Base-by-base conservation (phyloP, 805 yeast genomes). In the Starmera pachycereana region DNA sequence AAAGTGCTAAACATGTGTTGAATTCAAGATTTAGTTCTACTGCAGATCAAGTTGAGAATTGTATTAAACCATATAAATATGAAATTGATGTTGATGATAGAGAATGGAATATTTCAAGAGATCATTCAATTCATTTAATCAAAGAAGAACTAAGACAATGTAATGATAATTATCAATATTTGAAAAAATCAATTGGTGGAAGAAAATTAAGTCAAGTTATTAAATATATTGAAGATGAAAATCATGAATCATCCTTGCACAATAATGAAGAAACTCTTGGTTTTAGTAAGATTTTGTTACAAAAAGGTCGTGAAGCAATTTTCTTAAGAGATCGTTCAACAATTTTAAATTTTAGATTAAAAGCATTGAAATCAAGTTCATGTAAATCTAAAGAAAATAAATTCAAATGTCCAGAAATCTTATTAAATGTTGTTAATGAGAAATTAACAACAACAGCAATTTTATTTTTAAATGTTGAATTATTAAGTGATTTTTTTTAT, bases 1-100 rank as follows among this genome's bases (percentile, higher is more conserved):
- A 87, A 33, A 95, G 97, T 3, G 95, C 96, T 0, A 71, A 74
- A 29, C 67, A 78, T 19, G 95, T 92, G 7, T 66, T 92, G 45
- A 79, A 79, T 46, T 65, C 83, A 25, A 77, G 90, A 47, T 92
- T 74, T 57, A 85, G 79, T 47, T 81, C 95, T 1, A 90, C 98
- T 0, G 95, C 98, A 0, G 99, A 94, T 58, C 99, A 92, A 59
- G 97, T 92, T 7, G 99, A 92, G 54, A 92, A 94, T 60, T 89
- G 97, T 63, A 90, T 92, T 53, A 92, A 92, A 58, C 99, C 99
- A 3, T 92, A 82, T 66, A 92, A 92, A 63, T 92, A 90, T 58
- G 99, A 92, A 55, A 89, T 92, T 44, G 99, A 92, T 54, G 76
- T 92, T 37, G 97, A 92, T 56, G 95, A 89, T 50, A 71, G 96